A percentile compares a stretch with the other conserved stretches of the same genome.
These are phyloP conservation scores for Neurospora pannonica DNA, from an alignment of 495 filamentous ascomycete genomes.

Conservation along the genomic window DNA sequence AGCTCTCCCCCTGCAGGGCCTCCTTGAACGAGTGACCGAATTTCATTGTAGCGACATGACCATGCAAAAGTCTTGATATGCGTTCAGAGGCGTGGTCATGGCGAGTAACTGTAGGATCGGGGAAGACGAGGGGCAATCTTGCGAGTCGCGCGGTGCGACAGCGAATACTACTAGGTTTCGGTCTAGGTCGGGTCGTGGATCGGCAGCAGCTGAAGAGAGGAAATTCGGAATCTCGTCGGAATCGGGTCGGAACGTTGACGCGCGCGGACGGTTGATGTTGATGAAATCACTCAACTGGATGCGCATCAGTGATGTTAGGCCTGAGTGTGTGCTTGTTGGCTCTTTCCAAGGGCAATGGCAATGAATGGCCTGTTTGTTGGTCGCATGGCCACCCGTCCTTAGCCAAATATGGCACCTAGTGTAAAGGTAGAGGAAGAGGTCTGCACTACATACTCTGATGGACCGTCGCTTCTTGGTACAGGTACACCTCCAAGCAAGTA, in stretches of 20 bases:
- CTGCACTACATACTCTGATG: neutral
- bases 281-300: neutral
- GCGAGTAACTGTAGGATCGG: conserved; percentile 6
- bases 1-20: conserved; percentile 45
- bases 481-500: neutral
- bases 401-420: neutral
- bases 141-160: neutral
- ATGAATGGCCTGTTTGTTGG: neutral
- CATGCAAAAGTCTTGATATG: conserved; percentile 10
- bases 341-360: neutral
- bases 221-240: neutral
- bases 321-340: neutral
- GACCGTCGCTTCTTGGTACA: neutral
- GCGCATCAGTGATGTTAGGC: neutral
- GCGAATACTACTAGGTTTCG: neutral
- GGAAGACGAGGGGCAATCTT: neutral
- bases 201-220: neutral
- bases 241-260: neutral
- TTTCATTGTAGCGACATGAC: conserved; percentile 47
- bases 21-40: conserved; percentile 61
- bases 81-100: conserved; percentile 16
- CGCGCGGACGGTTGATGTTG: neutral
- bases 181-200: neutral
- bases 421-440: neutral
- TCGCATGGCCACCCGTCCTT: neutral